These are phyloP conservation scores for Magnaporthiopsis incrustans DNA, from an alignment of 2,329 filamentous ascomycete genomes.

Conservation along the genomic window DNA sequence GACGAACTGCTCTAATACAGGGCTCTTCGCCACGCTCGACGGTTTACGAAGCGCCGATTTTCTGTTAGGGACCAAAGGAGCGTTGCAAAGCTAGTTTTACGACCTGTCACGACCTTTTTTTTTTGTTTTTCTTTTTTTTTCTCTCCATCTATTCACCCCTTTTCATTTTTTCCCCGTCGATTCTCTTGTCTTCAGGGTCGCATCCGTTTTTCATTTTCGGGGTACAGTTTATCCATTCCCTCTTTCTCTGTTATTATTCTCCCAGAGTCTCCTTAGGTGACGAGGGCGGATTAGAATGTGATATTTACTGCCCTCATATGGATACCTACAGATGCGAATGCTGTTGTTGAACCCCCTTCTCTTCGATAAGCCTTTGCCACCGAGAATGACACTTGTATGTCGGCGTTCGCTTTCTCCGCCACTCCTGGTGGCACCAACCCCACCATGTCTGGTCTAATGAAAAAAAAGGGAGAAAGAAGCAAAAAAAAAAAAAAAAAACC, in stretches of 20 bases:
- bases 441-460: background rate
- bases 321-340: background rate
- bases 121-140: slow-evolving; percentile 2
- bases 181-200: background rate
- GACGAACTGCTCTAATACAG: background rate
- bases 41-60: background rate
- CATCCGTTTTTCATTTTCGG: background rate
- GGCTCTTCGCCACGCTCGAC: background rate
- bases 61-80: background rate
- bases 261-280: background rate
- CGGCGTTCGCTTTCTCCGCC: background rate
- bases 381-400: background rate
- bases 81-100: background rate
- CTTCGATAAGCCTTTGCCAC: background rate
- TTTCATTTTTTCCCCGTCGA: background rate
- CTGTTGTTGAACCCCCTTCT: background rate
- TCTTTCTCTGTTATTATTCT: background rate
- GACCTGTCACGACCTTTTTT: slow-evolving; percentile 8
- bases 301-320: background rate
- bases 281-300: background rate
- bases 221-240: no score
- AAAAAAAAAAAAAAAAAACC: no score
- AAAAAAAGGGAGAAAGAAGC: background rate
- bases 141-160: slow-evolving; percentile 15
- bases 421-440: background rate